phyloP scores from a whole-genome alignment of 2,329 filamentous ascomycete species.

The Decorospora gaudefroyi region DNA sequence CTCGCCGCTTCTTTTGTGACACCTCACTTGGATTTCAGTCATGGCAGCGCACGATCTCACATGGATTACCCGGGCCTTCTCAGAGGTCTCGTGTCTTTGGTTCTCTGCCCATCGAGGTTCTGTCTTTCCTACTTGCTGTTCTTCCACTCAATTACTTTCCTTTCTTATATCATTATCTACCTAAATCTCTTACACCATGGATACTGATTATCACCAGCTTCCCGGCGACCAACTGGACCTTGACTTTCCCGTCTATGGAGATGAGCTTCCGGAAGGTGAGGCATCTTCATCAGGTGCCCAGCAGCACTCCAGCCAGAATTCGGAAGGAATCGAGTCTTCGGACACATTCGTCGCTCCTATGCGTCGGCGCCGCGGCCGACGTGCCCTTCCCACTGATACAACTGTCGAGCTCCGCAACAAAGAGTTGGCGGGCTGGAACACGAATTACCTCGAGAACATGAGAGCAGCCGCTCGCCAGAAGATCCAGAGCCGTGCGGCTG shows the following conservation, averaged over 20 bases:
- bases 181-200: conserved; percentile 1
- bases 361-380: conserved; percentile 46
- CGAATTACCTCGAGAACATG: conserved; percentile 66
- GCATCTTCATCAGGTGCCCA: conserved; percentile 26
- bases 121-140: background rate
- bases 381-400: conserved; percentile 55
- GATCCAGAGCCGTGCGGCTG: conserved; percentile 47
- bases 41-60: conserved; percentile 14
- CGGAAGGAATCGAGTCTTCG: conserved; percentile 43
- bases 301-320: conserved; percentile 17
- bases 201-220: conserved; percentile 29
- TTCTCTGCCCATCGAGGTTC: background rate
- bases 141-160: background rate
- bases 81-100: background rate
- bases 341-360: conserved; percentile 48
- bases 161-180: background rate
- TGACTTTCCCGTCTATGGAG: conserved; percentile 41
- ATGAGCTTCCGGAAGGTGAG: conserved; percentile 42
- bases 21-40: background rate
- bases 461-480: conserved; percentile 53
- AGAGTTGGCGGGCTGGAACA: conserved; percentile 62
- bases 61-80: background rate
- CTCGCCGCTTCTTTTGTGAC: background rate
- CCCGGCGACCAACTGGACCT: conserved; percentile 35
- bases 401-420: conserved; percentile 59